Evolutionary conservation across 805 yeast genomes (phyloP), one percentile per base, ranked within the genome.

Genomic region (Soucietia sequanensis): DNA sequence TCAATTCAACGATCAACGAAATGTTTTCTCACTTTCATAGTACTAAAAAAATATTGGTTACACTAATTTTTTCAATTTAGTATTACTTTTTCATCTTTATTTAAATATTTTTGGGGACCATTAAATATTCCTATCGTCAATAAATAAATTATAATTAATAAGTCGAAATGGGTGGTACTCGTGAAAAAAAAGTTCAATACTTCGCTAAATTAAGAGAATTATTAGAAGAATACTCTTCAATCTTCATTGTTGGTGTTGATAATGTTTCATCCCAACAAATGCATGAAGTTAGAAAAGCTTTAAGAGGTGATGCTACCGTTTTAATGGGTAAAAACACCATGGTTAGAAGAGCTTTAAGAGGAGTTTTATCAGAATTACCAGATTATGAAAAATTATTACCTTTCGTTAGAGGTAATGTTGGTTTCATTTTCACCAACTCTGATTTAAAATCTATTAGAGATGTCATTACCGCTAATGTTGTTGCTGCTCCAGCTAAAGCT

Each of bases 271-370:
- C 99, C 58, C 99, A 93, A 81, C 99, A 93, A 79, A 90, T 93
- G 96, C 99, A 93, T 79, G 95, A 93, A 81, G 81, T 89, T 79
- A 89, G 99, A 85, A 89, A 85, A 81, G 74, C 88, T 52, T 83
- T 93, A 65, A 89, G 99, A 79, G 86, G 88, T 56, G 84, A 81
- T 44, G 99, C 93, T 64, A 93, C 86, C 56, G 90, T 93, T 56
- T 78, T 93, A 65, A 93, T 93, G 99, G 99, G 99, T 80, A 93
- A 93, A 86, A 93, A 93, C 96, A 93, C 99, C 81, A 91, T 93
- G 98, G 96, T 93, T 56, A 88, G 99, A 80, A 89, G 98, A 78
- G 99, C 99, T 68, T 77, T 93, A 80, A 89, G 99, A 78, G 93
- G 89, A 62, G 87, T 88, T 83, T 66, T 90, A 56, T 35, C 82